Base-by-base conservation (phyloP, 768 basidiomycete species). In the Cystofilobasidium ferigula region DNA sequence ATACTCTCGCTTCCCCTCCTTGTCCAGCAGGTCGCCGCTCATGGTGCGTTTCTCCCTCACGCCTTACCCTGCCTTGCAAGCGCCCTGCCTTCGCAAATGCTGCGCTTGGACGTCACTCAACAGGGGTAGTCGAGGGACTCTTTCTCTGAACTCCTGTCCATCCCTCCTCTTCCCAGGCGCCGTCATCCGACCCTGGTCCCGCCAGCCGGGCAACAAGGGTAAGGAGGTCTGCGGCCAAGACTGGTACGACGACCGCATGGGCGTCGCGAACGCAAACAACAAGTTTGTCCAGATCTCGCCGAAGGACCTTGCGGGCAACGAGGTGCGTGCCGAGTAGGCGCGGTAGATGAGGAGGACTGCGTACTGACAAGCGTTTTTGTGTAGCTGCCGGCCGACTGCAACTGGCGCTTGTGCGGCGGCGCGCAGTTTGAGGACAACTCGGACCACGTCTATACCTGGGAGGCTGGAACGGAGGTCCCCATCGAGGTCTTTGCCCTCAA, bases 391-490 rank as follows among this genome's bases (percentile, higher is more conserved):
- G 51, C 18, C 16, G 51, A 9, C 28, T 54, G 51, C 30, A 54
- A 54, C 47, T 60, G 64, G 57, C 64, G 48, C 35, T 40, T 60
- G 10, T 66, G 64, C 58, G 51, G 57, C 26, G 64, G 64, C 12
- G 30, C 51, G 5, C 64, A 66, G 38, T 66, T 54, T 38, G 64
- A 66, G 38, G 64, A 66, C 24, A 66, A 66, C 35, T 35, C 24
- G 18, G 58, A 60, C 13, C 47, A 66, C 64, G 40, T 47, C 9
- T 66, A 66, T 48, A 60, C 43, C n/a, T 66, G 48, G 26, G 45
- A 45, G 36, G 51, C 51, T 7, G 22, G 35, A 24, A 57, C 38
- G 35, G 62, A 56, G 51, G 62, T 63, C 8, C 62, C 62, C 16
- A 63, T 63, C 53, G 35, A 53, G 24, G 62, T 63, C 38, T 63